Evolutionary conservation across 768 basidiomycete species (phyloP).

Genomic region (Boletus barrowsii): DNA sequence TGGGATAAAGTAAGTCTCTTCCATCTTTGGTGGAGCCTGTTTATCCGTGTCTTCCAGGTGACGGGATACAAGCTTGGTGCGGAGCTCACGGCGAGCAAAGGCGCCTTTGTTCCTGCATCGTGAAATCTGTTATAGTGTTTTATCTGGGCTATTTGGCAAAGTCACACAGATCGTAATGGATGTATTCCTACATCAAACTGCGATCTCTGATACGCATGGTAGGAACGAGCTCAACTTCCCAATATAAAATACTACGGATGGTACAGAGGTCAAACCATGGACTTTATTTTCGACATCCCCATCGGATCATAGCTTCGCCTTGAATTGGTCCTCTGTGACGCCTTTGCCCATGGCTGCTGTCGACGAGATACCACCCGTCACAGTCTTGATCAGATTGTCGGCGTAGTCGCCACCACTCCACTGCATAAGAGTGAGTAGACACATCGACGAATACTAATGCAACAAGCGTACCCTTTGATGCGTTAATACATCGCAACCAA

Average conservation of each 20-base stretch:
- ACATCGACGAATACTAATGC: background rate
- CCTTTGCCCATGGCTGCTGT: conserved; percentile 99
- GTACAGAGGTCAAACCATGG: conserved; percentile 1
- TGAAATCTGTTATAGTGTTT: background rate
- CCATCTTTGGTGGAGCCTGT: background rate
- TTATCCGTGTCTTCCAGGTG: conserved; percentile 33
- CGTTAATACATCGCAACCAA: conserved; percentile 93
- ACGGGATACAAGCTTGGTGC: conserved; percentile 71
- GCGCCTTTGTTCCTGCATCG: conserved; percentile 39
- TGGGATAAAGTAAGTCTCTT: conserved; percentile 78
- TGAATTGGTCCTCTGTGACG: conserved; percentile 89
- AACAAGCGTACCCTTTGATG: conserved; percentile 80
- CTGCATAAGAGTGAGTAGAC: conserved; percentile 38
- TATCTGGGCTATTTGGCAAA: background rate
- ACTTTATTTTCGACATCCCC: background rate
- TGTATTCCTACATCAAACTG: background rate
- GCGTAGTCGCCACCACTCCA: conserved; percentile 96
- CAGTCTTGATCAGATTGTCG: conserved; percentile 88
- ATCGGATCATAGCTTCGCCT: conserved; percentile 39
- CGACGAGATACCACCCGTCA: conserved; percentile 95
- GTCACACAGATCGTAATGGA: background rate
- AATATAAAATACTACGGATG: conserved; percentile 1
- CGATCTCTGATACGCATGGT: background rate
- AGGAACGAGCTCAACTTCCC: background rate
- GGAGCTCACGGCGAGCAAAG: conserved; percentile 68